Percentiles rank a stretch among this genome's conserved stretches.
Conservation (phyloP, 2,329 filamentous ascomycete genomes). For the Pseudogymnoascus sp. region DNA sequence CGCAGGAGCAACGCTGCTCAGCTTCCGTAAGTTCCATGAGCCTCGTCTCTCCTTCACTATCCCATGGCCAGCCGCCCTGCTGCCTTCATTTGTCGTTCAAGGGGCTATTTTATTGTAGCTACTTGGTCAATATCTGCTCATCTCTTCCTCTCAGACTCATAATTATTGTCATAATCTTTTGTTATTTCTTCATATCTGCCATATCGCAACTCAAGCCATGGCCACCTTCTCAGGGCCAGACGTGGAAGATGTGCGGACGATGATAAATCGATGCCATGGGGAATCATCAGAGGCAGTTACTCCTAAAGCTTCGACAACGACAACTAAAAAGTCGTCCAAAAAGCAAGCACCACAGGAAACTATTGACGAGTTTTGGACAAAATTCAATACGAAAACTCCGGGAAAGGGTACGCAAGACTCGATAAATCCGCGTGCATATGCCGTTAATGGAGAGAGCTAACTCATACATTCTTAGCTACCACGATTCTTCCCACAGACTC, state of each 20-base stretch:
- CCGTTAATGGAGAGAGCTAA: neutral
- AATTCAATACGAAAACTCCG: conserved; percentile 62
- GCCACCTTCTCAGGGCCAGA: conserved; percentile 1
- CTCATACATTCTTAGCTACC: conserved; percentile 41
- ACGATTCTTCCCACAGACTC: conserved; percentile 63
- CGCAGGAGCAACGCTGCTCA: neutral
- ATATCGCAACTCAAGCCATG: neutral
- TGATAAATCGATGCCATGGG: conserved; percentile 2
- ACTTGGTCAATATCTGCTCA: neutral
- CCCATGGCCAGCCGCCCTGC: neutral
- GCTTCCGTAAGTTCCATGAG: neutral
- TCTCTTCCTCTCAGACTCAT: neutral
- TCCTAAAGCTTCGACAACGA: neutral
- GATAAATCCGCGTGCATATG: neutral
- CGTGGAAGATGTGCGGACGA: neutral
- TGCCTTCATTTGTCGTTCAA: neutral
- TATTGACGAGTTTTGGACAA: conserved; percentile 67
- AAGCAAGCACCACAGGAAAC: conserved; percentile 58
- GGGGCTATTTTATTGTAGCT: neutral
- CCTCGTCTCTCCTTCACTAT: neutral
- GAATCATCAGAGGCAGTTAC: neutral
- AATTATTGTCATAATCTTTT: neutral
- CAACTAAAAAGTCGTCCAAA: conserved; percentile 31
- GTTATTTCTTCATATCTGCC: neutral
- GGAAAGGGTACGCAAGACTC: conserved; percentile 49